Evolutionary conservation across 2,329 filamentous ascomycete genomes (phyloP), one percentile per base, ranked within the genome.

Genomic region (Pezicula carpinea): DNA sequence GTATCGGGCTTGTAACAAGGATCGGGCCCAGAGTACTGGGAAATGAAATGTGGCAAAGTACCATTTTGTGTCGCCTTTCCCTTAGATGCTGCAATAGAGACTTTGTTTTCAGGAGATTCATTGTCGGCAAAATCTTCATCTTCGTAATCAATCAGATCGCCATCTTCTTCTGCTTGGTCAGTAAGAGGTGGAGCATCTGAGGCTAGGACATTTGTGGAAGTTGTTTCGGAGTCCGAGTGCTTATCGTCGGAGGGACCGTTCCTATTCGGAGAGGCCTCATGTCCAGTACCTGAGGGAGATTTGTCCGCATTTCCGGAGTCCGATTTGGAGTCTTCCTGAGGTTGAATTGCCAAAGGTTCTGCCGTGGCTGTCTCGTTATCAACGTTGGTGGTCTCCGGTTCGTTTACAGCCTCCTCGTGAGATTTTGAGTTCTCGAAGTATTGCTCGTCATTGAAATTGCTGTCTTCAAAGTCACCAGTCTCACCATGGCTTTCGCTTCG

Each of bases 121-220:
- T 34, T 23, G 18, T 39, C 49, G 11, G 53, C 47, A 14, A 34
- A 17, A 39, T 72, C 68, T n/a, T 65, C 69, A 47, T 78, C 74
- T 19, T 73, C 72, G 55, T 76, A 78, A 49, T 74, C 72, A 55
- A 73, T 66, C n/a, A 70, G 49, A 53, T 74, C 70, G 11, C 66
- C 67, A n/a, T 67, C 62, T 40, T 64, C 59, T 34, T 61, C 52
- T 38, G 47, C 15, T 14, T 45, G 6, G 44, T 48, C 34, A 18
- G 32, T 43, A 14, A 29, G 13, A 29, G 10, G 26, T 8, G 3
- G 26, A 13, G 4, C 10, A 13, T 11, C 6, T 29, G n/a, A n/a
- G n/a, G n/a, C 5, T 29, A 29, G 3, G 6, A 29, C 6, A 6
- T 29, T 29, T 29, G 8, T n/a, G n/a, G n/a, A n/a, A n/a, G n/a